Evolutionary conservation across 2,329 filamentous ascomycete genomes (phyloP), one percentile per base, ranked within the genome.

Genomic region (Dactylellina parvicollis): DNA sequence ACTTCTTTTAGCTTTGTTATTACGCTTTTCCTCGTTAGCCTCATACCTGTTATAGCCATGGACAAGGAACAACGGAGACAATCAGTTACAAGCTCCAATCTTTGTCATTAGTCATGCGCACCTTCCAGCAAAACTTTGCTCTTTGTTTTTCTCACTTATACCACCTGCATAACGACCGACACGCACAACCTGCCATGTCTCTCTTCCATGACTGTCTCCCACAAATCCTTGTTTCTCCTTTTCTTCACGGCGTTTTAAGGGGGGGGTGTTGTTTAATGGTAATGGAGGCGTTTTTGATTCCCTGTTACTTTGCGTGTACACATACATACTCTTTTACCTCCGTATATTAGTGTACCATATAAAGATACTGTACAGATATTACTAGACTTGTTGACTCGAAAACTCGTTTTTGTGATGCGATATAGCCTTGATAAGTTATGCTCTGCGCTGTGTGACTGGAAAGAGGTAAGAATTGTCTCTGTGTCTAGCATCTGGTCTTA

Each of bases 21-120:
- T 30, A 18, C 18, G 12, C 24, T 49, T 10, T 38, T 34, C 26
- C 32, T 9, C 9, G 30, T 30, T 52, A 26, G n/a, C n/a, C n/a
- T 32, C n/a, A 42, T 26, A 20, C 20, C 16, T 4, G n/a, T 22
- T 40, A 24, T n/a, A 46, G 34, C 54, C 67, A 72, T 52, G 44
- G 59, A 65, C 57, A 36, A 32, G 46, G 59, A 72, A 28, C 49
- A 72, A 72, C 67, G 67, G 67, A 72, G 67, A 72, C 59, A 59
- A 72, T n/a, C 36, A 24, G 26, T 28, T 26, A 26, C 5, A 32
- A 10, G 67, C 67, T 72, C 67, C 67, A 57, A 72, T 52, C 59
- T 59, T 64, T 42, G 44, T 65, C 67, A 59, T 44, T 22, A 55
- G 1, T 34, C 46, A 47, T 65, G 67, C 40, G 44, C 66, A 18